Evolutionary conservation across 768 basidiomycete species (phyloP).

Genomic region (Clathrus columnatus): DNA sequence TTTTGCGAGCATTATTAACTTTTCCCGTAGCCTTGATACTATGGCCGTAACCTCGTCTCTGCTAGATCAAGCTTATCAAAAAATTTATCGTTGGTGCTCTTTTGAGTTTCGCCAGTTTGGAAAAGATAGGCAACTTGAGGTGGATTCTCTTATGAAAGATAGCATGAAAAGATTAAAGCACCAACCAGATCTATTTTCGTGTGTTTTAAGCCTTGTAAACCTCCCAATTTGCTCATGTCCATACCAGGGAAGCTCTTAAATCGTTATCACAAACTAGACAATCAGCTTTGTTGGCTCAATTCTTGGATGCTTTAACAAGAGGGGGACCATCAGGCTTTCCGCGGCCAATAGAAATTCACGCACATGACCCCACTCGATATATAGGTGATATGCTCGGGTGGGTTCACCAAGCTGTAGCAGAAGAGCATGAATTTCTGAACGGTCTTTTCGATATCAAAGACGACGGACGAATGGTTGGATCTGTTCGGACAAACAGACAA

Average conservation of each 20-base stretch:
- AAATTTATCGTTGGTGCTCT: constrained; percentile 76
- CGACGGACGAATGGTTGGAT: constrained; percentile 69
- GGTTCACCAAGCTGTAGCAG: constrained; percentile 94
- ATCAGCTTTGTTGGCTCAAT: constrained; percentile 66
- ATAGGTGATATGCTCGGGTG: constrained; percentile 98
- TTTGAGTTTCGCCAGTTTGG: constrained; percentile 79
- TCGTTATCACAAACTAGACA: constrained; percentile 78
- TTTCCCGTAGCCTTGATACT: constrained; percentile 62
- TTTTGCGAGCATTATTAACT: neutral
- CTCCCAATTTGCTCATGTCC: constrained; percentile 18
- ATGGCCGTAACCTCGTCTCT: constrained; percentile 74
- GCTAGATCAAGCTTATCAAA: constrained; percentile 85
- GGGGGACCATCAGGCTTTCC: constrained; percentile 81
- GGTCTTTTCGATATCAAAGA: constrained; percentile 65
- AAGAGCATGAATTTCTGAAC: constrained; percentile 91
- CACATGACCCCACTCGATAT: constrained; percentile 94
- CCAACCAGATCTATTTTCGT: constrained; percentile 74
- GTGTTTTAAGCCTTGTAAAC: constrained; percentile 17
- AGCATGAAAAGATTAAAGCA: constrained; percentile 65
- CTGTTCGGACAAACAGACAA: constrained; percentile 41
- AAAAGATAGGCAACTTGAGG: constrained; percentile 65
- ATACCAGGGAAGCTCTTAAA: constrained; percentile 59
- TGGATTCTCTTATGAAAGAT: constrained; percentile 55
- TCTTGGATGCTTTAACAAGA: constrained; percentile 80
- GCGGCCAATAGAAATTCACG: constrained; percentile 93